A percentile compares a stretch with the other conserved stretches of the same genome.
Conservation (phyloP, 2,329 filamentous ascomycete genomes). For the Erysiphe pulchra region DNA sequence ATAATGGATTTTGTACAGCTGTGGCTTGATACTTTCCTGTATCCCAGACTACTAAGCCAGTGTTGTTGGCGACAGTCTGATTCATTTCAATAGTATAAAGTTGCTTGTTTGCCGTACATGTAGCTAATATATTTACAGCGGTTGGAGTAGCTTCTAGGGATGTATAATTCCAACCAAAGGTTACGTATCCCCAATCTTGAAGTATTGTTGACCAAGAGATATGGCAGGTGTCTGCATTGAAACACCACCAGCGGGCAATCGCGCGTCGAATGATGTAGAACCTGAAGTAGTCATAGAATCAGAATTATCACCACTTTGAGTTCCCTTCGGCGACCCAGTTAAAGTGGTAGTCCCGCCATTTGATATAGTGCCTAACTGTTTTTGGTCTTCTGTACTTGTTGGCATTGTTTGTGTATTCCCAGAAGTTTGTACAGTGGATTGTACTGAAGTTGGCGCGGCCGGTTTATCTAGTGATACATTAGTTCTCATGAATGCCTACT, state of each 20-base stretch:
- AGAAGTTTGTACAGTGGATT: neutral
- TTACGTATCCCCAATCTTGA: conserved; percentile 34
- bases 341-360: neutral
- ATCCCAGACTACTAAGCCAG: conserved; percentile 30
- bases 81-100: conserved; percentile 37
- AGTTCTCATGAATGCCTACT: neutral
- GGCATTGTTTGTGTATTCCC: neutral
- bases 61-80: conserved; percentile 28
- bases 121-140: conserved; percentile 32
- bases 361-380: neutral
- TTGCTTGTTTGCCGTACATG: conserved; percentile 23
- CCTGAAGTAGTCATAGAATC: conserved; percentile 1
- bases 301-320: conserved; percentile 1
- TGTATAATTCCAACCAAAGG: conserved; percentile 41
- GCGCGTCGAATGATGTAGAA: conserved; percentile 17
- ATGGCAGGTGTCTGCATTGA: conserved; percentile 26
- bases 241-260: conserved; percentile 24
- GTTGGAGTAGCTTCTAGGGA: conserved; percentile 29
- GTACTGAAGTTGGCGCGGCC: neutral
- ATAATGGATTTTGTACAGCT: conserved; percentile 18
- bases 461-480: neutral
- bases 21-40: conserved; percentile 24
- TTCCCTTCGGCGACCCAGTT: neutral
- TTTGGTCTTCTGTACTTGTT: conserved; percentile 1
- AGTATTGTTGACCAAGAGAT: conserved; percentile 22